Conservation (phyloP, 1,284 basidiomycete species). For the Pyrrhoderma lamaoense region DNA sequence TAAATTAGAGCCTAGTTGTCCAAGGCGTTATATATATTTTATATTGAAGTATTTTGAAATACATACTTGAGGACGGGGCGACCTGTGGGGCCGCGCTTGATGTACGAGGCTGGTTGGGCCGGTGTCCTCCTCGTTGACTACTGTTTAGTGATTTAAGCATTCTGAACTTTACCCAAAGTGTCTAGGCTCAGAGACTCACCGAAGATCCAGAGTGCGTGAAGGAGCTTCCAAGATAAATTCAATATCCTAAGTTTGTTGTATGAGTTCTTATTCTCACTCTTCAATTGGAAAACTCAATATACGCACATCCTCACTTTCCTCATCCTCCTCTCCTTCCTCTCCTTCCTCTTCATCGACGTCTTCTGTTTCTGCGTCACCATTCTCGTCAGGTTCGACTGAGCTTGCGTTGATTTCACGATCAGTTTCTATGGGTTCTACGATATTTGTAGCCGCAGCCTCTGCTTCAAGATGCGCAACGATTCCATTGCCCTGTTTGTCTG, state of each 20-base stretch:
- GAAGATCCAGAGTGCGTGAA: slow-evolving; percentile 13
- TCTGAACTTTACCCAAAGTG: not conserved
- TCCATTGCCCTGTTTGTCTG: slow-evolving; percentile 10
- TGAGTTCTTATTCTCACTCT: no score
- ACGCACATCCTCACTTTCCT: slow-evolving; percentile 11
- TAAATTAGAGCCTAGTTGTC: slow-evolving; percentile 28
- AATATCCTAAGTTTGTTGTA: slow-evolving; percentile 12
- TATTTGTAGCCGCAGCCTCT: slow-evolving; percentile 2
- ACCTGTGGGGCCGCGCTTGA: not conserved
- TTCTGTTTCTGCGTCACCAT: not conserved
- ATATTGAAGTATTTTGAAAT: not conserved
- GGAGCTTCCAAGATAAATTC: slow-evolving; percentile 16
- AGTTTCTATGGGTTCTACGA: not conserved
- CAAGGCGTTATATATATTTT: not conserved
- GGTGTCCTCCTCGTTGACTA: slow-evolving; percentile 10
- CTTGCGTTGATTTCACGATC: not conserved
- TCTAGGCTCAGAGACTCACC: slow-evolving; percentile 1
- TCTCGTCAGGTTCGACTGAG: not conserved
- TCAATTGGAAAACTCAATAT: no score
- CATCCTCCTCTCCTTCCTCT: slow-evolving; percentile 10
- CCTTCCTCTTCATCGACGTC: slow-evolving; percentile 1
- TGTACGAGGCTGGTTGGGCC: slow-evolving; percentile 11
- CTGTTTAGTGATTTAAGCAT: not conserved
- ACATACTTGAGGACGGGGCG: slow-evolving; percentile 6
- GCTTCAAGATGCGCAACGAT: slow-evolving; percentile 12